Conservation (phyloP, 2,329 filamentous ascomycete genomes). For the Colletotrichum falcatum region DNA sequence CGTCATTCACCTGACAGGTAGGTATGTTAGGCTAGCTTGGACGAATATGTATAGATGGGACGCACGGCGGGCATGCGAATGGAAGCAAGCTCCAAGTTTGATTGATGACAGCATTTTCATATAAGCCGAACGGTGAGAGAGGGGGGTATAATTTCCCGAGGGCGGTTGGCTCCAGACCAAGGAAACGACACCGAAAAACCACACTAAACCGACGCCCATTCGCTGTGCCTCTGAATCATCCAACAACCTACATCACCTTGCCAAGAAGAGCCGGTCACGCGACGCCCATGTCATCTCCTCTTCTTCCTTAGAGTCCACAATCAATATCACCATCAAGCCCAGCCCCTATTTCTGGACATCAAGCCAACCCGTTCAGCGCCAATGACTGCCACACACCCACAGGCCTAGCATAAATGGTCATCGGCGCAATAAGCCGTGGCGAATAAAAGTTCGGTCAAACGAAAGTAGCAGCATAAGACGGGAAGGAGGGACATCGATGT, state of each 20-base stretch:
- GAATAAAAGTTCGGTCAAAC: slow-evolving; percentile 6
- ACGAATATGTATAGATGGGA: not conserved
- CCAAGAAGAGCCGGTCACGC: not conserved
- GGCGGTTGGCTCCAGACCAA: not conserved
- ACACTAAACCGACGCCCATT: slow-evolving; percentile 3
- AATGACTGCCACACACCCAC: not conserved
- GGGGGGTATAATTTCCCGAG: slow-evolving; percentile 14
- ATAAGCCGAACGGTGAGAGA: not conserved
- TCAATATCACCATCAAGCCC: not conserved
- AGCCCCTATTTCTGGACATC: slow-evolving; percentile 9
- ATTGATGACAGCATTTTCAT: slow-evolving; percentile 10
- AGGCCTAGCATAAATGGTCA: not conserved
- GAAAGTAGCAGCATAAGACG: not conserved
- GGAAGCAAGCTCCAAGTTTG: not conserved
- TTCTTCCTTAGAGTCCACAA: not conserved
- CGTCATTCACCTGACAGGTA: not conserved
- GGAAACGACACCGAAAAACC: not conserved
- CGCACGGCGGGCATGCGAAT: not conserved
- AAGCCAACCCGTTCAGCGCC: not conserved
- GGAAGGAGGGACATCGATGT: not conserved
- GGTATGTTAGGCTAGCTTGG: not conserved
- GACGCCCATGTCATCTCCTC: not conserved
- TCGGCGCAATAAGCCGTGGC: not conserved
- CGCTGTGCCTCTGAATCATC: not conserved
- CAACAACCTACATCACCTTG: not conserved